These are phyloP conservation scores for Corymbia citriodora DNA, from an alignment of 441 rosid species.

Conservation along the genomic window DNA sequence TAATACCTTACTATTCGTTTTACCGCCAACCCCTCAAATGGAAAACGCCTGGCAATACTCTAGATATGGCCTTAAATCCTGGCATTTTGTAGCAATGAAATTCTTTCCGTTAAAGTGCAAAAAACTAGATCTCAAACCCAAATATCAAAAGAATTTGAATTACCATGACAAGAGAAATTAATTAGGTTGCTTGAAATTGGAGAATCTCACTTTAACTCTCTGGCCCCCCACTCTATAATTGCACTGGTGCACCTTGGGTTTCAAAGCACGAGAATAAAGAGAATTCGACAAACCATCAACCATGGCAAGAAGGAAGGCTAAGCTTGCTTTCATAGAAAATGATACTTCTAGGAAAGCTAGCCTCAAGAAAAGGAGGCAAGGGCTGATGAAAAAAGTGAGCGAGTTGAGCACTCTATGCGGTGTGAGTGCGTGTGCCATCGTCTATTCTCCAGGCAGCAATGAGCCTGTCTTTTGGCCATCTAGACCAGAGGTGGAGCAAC, in stretches of 20 bases:
- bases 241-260: neutral
- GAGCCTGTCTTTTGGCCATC: constrained; percentile 37
- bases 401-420: constrained; percentile 35
- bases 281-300: neutral
- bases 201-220: neutral
- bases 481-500: neutral
- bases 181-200: neutral
- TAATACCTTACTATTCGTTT: neutral
- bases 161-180: neutral
- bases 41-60: neutral
- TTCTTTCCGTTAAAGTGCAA: neutral
- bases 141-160: neutral
- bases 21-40: neutral
- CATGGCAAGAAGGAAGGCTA: constrained; percentile 27
- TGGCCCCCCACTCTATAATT: neutral
- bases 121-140: neutral
- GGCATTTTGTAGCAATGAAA: neutral
- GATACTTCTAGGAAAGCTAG: constrained; percentile 21
- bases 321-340: constrained; percentile 12
- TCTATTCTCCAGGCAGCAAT: constrained; percentile 28
- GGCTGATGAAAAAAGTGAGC: constrained; percentile 20
- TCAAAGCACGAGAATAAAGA: neutral
- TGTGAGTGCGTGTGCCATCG: constrained; percentile 21
- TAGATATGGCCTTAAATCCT: neutral
- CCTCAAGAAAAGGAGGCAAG: constrained; percentile 19